Percentiles rank a stretch among this genome's conserved stretches.
Evolutionary conservation across 805 yeast species (phyloP).

Genomic region (Yarrowia divulgata): DNA sequence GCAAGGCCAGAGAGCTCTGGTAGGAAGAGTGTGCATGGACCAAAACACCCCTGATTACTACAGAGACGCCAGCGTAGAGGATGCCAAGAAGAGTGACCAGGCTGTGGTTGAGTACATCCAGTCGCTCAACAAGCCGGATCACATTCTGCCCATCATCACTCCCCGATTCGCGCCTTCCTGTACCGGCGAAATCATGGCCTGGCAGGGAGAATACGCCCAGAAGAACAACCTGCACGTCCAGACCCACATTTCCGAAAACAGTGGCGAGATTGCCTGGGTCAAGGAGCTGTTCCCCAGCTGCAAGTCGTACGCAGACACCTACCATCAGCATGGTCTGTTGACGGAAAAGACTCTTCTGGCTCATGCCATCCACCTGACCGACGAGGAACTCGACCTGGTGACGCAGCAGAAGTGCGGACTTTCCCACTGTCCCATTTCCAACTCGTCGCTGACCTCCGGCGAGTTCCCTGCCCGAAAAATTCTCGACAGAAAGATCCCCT

Average conservation of each 20-base stretch:
- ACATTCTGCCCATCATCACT: constrained; percentile 78
- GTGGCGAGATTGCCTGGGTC: constrained; percentile 77
- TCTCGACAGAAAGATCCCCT: constrained; percentile 69
- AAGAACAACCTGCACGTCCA: constrained; percentile 69
- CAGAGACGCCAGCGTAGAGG: constrained; percentile 60
- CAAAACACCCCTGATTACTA: constrained; percentile 77
- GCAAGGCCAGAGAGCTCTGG: constrained; percentile 83
- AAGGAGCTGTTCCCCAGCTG: constrained; percentile 73
- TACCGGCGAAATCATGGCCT: constrained; percentile 63
- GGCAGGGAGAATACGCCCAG: constrained; percentile 67
- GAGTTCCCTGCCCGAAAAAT: constrained; percentile 82
- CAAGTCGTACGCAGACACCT: constrained; percentile 75
- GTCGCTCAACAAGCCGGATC: constrained; percentile 58
- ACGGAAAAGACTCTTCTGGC: constrained; percentile 78
- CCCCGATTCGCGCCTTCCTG: constrained; percentile 96
- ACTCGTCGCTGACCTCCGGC: constrained; percentile 87
- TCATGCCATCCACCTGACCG: constrained; percentile 81
- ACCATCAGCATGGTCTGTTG: constrained; percentile 67
- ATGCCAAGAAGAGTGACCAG: constrained; percentile 61
- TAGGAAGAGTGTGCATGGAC: constrained; percentile 96
- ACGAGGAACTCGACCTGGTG: constrained; percentile 67
- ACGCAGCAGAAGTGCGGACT: constrained; percentile 68
- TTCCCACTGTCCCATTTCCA: constrained; percentile 93
- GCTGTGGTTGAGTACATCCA: constrained; percentile 65
- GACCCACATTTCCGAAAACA: constrained; percentile 89